A percentile compares a stretch with the other conserved stretches of the same genome.
Evolutionary conservation across 1,139 yeast species (phyloP).

Genomic region (Suhomyces bokatorum): DNA sequence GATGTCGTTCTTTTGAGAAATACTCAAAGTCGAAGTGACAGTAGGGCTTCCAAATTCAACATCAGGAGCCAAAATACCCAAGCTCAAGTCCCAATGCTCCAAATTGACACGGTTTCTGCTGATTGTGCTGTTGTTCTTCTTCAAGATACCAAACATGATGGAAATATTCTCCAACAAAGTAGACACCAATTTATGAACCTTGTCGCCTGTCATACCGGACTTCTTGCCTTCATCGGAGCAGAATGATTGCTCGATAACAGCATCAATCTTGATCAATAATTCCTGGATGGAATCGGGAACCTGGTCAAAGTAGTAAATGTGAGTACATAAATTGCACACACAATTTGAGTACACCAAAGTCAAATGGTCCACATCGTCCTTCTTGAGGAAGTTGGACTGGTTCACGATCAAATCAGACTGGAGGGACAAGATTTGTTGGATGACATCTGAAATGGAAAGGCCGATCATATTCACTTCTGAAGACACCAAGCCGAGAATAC

Average conservation of each 20-base stretch:
- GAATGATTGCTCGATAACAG: conserved; percentile 28
- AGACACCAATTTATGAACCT: conserved; percentile 27
- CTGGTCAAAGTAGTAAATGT: conserved; percentile 77
- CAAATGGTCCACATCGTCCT: conserved; percentile 27
- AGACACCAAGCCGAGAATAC: conserved; percentile 67
- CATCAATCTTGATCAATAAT: conserved; percentile 43
- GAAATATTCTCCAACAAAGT: conserved; percentile 36
- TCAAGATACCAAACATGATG: conserved; percentile 34
- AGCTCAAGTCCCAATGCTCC: conserved; percentile 46
- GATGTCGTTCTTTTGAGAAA: conserved; percentile 28
- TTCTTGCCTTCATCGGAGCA: conserved; percentile 17
- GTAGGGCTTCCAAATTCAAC: conserved; percentile 18
- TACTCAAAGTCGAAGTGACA: conserved; percentile 17
- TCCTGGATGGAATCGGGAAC: conserved; percentile 73
- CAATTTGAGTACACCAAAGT: conserved; percentile 43
- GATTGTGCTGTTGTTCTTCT: conserved; percentile 34
- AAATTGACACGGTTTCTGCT: conserved; percentile 43
- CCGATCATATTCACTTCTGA: conserved; percentile 87
- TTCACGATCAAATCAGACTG: conserved; percentile 51
- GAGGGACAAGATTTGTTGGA: conserved; percentile 60
- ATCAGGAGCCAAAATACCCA: conserved; percentile 36
- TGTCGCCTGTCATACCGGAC: conserved; percentile 14
- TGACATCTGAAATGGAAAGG: conserved; percentile 79
- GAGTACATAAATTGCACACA: conserved; percentile 65
- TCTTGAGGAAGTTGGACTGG: conserved; percentile 23